phyloP scores from a whole-genome alignment of 2,329 filamentous ascomycete species.

The Fusarium sp. region DNA sequence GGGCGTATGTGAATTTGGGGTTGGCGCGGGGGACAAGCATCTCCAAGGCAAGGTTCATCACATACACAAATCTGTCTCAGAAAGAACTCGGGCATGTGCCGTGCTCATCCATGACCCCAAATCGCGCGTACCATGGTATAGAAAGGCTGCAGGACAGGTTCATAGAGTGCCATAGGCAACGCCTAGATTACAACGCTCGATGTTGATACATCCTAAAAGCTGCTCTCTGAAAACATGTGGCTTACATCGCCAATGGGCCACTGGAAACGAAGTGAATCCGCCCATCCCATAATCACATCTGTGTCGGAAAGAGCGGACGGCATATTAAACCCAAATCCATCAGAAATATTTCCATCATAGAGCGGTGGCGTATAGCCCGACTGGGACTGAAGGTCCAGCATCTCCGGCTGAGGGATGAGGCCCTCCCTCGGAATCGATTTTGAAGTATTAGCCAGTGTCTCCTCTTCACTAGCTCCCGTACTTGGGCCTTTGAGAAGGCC shows the following conservation, averaged over 20 bases:
- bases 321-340: constrained; percentile 1
- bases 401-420: not conserved
- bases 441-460: not conserved
- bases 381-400: not conserved
- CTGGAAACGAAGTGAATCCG: constrained; percentile 24
- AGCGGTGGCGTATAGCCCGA: not conserved
- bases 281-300: constrained; percentile 26
- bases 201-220: constrained; percentile 12
- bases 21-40: not conserved
- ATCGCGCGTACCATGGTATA: not conserved
- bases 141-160: not conserved
- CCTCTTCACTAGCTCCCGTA: not conserved
- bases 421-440: not conserved
- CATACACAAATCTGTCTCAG: not conserved
- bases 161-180: not conserved
- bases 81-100: not conserved
- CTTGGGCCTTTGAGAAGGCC: constrained; percentile 6
- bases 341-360: not conserved
- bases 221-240: constrained; percentile 32
- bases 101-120: not conserved
- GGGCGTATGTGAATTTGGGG: not conserved
- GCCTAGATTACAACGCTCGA: not conserved
- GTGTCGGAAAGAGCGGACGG: constrained; percentile 6
- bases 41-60: not conserved
- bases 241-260: constrained; percentile 32